Evolutionary conservation across 139 green algal genomes (phyloP).

Genomic region (Coelastrella sp.): DNA sequence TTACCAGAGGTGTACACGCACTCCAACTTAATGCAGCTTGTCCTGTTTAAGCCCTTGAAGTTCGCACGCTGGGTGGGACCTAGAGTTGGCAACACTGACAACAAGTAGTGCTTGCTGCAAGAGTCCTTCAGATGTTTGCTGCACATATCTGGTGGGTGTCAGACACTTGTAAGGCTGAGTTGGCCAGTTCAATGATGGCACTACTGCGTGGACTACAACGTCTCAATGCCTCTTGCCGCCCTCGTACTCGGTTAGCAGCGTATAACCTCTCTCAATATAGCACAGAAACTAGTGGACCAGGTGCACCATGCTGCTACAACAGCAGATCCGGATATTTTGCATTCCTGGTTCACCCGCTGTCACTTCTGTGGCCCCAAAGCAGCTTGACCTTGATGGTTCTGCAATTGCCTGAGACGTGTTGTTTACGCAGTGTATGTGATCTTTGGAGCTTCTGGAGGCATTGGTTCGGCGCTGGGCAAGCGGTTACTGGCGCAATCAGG

Average conservation of each 20-base stretch:
- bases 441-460: conserved; percentile 82
- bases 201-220: background rate
- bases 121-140: too few relatives aligned
- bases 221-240: background rate
- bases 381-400: too few relatives aligned
- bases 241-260: background rate
- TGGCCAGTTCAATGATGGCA: background rate
- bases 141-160: too few relatives aligned
- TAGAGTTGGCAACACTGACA: too few relatives aligned
- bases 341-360: background rate
- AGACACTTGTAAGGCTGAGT: too few relatives aligned
- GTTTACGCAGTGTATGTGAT: conserved; percentile 83
- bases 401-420: too few relatives aligned
- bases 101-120: too few relatives aligned
- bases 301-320: background rate
- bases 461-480: conserved; percentile 70
- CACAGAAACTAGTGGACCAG: background rate
- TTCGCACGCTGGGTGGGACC: background rate
- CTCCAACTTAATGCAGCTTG: too few relatives aligned
- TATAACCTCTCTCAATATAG: background rate
- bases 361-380: background rate
- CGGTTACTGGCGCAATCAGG: conserved; percentile 62
- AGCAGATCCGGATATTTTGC: background rate
- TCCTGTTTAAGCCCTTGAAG: too few relatives aligned
- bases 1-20: background rate